Evolutionary conservation across 2,329 filamentous ascomycete species (phyloP), one percentile per base, ranked within the genome.

Genomic region (Microdochium bolleyi): DNA sequence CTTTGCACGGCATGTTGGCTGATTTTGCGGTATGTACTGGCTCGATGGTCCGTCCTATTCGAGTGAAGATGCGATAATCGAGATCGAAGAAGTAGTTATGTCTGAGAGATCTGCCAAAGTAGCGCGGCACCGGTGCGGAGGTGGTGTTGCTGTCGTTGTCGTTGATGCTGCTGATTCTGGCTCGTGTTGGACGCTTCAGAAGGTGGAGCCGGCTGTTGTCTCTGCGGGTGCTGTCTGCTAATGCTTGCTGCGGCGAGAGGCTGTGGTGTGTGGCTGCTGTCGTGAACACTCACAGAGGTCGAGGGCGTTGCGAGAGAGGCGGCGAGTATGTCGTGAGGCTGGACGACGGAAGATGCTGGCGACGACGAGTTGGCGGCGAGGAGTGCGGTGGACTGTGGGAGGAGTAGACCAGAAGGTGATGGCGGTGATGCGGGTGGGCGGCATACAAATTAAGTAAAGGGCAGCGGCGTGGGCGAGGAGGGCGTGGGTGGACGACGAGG

Each of bases 1-100:
- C 79, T 73, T 83, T 81, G 67, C 88, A 84, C 74, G 90, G 89
- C 92, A 97, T 97, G 14, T 46, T 46, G 41, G 41, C 5, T 11
- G 16, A 19, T 10, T 46, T 41, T 21, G 41, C 8, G 41, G 41
- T 46, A 19, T 22, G 8, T 21, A 38, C 37, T 41, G 37, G 19
- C 55, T 64, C 7, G 19, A 56, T 64, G 48, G 50, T 54, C 51
- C 41, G 53, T 50, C 51, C 56, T 64, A 60, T 57, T 62, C 60
- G 59, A 55, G 56, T 60, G 56, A 53, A 56, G 50, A 58, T 56
- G 57, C 57, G 61, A 58, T 38, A 53, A 32, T 49, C 13, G 8
- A 32, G 11, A 22, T 19, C 22, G 16, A 13, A 41, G 37, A 41
- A 19, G 41, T 46, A 8, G 41, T 19, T 19, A 4, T 21, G 41